Evolutionary conservation across 2,329 filamentous ascomycete species (phyloP).

Genomic region (Amauroascus verrucosus): DNA sequence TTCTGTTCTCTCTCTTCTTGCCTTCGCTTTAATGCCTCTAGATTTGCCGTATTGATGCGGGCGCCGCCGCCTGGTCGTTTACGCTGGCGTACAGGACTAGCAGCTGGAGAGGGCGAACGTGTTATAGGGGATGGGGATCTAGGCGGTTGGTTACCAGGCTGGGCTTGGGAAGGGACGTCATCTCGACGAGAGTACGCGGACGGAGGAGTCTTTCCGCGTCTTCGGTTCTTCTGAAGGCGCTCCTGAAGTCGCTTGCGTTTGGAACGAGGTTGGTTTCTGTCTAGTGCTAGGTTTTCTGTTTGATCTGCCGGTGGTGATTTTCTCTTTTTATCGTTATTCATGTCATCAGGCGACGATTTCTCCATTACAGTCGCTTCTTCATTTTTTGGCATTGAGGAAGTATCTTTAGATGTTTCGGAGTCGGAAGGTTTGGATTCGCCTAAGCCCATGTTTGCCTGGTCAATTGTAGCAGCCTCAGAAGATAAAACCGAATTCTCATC

Average conservation of each 20-base stretch:
- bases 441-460: neutral
- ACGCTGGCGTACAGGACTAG: conserved; percentile 32
- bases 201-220: conserved; percentile 29
- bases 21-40: conserved; percentile 32
- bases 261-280: conserved; percentile 23
- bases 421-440: neutral
- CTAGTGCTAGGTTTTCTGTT: conserved; percentile 14
- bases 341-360: neutral
- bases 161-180: conserved; percentile 23
- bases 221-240: conserved; percentile 30
- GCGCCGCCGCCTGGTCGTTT: conserved; percentile 40
- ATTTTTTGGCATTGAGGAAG: neutral
- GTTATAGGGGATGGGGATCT: conserved; percentile 35
- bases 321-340: conserved; percentile 3
- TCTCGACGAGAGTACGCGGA: conserved; percentile 35
- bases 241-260: conserved; percentile 35
- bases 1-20: conserved; percentile 38
- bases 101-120: conserved; percentile 34
- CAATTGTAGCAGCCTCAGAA: neutral
- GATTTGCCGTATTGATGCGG: conserved; percentile 31
- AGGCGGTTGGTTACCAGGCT: conserved; percentile 14
- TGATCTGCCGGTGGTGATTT: neutral
- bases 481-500: neutral
- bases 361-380: neutral
- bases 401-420: neutral